A percentile compares a stretch with the other conserved stretches of the same genome.
Conservation (phyloP, 2,329 filamentous ascomycete species). For the Microsporum audouinii region DNA sequence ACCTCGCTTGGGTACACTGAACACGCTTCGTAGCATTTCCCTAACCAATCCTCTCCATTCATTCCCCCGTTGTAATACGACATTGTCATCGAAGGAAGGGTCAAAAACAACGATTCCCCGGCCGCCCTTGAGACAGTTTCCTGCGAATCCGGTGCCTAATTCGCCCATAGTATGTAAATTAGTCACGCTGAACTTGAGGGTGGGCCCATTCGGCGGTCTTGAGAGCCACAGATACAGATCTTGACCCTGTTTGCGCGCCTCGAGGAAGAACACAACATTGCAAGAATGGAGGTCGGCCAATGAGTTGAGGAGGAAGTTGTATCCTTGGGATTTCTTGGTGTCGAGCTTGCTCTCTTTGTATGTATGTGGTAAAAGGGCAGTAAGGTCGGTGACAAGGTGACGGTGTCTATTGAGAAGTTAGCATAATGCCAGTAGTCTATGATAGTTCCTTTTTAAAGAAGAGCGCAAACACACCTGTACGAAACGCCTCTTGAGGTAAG, state of each 20-base stretch:
- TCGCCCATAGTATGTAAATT: constrained; percentile 92
- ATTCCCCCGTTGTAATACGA: constrained; percentile 51
- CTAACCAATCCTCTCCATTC: constrained; percentile 49
- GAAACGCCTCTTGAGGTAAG: constrained; percentile 88
- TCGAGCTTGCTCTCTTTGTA: constrained; percentile 95
- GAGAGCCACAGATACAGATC: constrained; percentile 91
- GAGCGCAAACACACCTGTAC: constrained; percentile 49
- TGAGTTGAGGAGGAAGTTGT: constrained; percentile 69
- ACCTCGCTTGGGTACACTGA: constrained; percentile 73
- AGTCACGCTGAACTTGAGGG: constrained; percentile 44
- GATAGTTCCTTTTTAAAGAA: neutral
- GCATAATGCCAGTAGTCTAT: neutral
- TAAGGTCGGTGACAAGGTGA: constrained; percentile 81
- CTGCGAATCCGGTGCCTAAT: constrained; percentile 68
- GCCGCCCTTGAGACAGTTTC: constrained; percentile 91
- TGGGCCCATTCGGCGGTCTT: constrained; percentile 76
- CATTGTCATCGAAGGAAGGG: constrained; percentile 66
- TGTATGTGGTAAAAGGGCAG: constrained; percentile 77
- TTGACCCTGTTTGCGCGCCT: constrained; percentile 76
- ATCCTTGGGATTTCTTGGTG: constrained; percentile 57
- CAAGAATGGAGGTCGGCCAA: constrained; percentile 71
- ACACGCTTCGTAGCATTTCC: constrained; percentile 79
- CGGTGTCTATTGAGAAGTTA: constrained; percentile 54
- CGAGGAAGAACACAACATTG: constrained; percentile 91
- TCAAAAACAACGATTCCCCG: constrained; percentile 89